Base-by-base conservation (phyloP, 495 filamentous ascomycete genomes). In the Penicillium paxilli region DNA sequence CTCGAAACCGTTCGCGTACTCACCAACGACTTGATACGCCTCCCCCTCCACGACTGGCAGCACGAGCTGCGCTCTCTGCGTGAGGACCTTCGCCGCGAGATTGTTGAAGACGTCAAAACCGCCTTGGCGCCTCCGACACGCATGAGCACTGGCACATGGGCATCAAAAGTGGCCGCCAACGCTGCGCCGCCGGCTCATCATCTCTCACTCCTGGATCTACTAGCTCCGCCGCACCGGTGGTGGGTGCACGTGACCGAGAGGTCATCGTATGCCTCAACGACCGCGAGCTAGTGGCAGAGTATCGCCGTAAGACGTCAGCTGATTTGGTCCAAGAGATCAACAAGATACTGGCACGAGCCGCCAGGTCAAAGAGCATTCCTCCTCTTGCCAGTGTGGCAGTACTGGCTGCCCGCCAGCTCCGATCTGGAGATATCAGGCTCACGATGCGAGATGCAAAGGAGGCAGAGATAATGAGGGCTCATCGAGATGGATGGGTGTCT, bases 361-460 rank as follows among this genome's bases (percentile, higher is more conserved):
- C 20, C 22, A 14, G n/a, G n/a, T n/a, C n/a, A n/a, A n/a, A n/a
- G n/a, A n/a, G n/a, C n/a, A n/a, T n/a, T n/a, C n/a, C n/a, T n/a
- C n/a, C 32, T 16, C 35, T 51, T 1, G 33, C 48, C 4, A 25
- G 35, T 1, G 48, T 51, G 7, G 20, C 5, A 5, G 12, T 52
- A 2, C 2, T 24, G 17, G 50, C 50, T 7, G 41, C n/a, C 0
- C 41, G 50, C 21, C 26, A 45, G 50, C 5, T 52, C 7, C 37
- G 46, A 5, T 52, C 50, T 1, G 50, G 50, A 3, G 41, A 52
- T 26, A 1, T 52, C 28, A 12, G 50, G 5, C 28, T 52, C 3
- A 52, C 40, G 0, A 1, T 46, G 41, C 28, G 41, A 7, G 26
- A 32, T 11, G 41, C 50, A 0, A 45, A 37, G n/a, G 41, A 52